Percentiles rank a stretch among this genome's conserved stretches.
Evolutionary conservation across 2,329 filamentous ascomycete genomes (phyloP).

Genomic region (Hypoxylon sp.): DNA sequence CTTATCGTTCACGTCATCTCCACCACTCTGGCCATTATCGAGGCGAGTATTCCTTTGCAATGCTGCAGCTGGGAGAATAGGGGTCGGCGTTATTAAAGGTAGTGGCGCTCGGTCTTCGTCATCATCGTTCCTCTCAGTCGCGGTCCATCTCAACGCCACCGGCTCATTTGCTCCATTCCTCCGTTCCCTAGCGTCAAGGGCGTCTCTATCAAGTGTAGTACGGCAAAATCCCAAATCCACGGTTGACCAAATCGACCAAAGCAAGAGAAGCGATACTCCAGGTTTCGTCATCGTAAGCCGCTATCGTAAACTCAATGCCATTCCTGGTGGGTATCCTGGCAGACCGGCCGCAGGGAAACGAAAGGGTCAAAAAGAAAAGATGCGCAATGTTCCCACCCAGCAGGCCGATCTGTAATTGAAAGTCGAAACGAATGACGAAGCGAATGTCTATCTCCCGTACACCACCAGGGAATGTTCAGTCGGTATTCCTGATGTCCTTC

Average conservation of each 20-base stretch:
- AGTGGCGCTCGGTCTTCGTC: not conserved
- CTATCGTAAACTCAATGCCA: conserved; percentile 30
- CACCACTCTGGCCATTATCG: conserved; percentile 17
- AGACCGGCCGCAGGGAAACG: conserved; percentile 13
- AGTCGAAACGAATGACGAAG: conserved; percentile 1
- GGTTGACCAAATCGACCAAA: conserved; percentile 37
- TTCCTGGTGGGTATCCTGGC: conserved; percentile 13
- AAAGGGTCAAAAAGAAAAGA: conserved; percentile 17
- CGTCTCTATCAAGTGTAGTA: not conserved
- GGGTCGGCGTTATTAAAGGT: conserved; percentile 5
- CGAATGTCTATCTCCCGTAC: conserved; percentile 8
- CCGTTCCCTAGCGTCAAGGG: conserved; percentile 4
- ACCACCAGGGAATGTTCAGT: conserved; percentile 9
- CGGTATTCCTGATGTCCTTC: conserved; percentile 6
- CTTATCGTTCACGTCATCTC: not conserved
- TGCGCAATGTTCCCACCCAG: conserved; percentile 7
- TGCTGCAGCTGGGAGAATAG: not conserved
- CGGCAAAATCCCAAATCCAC: conserved; percentile 11
- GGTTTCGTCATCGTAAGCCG: conserved; percentile 32
- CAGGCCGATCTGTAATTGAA: conserved; percentile 14
- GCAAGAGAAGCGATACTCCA: conserved; percentile 32
- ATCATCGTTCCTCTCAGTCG: conserved; percentile 5
- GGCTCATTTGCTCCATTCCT: not conserved
- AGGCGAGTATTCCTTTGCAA: not conserved
- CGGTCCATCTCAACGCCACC: conserved; percentile 10